phyloP scores from a whole-genome alignment of 805 yeast species.

The Brettanomyces naardenensis region DNA sequence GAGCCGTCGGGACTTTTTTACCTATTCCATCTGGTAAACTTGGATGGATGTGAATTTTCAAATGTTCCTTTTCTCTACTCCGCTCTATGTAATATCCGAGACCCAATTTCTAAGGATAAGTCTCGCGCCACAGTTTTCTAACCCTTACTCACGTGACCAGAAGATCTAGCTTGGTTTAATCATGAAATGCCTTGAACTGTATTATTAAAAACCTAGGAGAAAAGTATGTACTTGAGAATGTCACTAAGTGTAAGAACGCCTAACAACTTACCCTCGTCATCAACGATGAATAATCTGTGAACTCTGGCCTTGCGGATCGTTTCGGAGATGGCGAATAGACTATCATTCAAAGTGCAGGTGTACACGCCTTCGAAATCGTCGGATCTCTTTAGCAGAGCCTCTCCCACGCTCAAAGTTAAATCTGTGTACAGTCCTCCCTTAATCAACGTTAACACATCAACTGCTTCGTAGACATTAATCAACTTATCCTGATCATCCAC shows the following conservation, averaged over 20 bases:
- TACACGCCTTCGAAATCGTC: slow-evolving; percentile 98
- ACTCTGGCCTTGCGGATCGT: slow-evolving; percentile 86
- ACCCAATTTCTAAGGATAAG: too few species aligned
- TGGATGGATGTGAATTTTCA: too few species aligned
- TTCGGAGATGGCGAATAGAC: slow-evolving; percentile 83
- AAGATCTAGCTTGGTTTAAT: too few species aligned
- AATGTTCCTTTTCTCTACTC: too few species aligned
- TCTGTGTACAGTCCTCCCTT: slow-evolving; percentile 94
- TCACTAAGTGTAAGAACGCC: slow-evolving; percentile 91
- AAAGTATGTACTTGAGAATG: slow-evolving; percentile 73
- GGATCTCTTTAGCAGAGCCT: slow-evolving; percentile 86
- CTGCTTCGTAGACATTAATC: slow-evolving; percentile 91
- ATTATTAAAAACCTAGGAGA: slow-evolving; percentile 29
- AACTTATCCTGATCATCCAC: slow-evolving; percentile 61
- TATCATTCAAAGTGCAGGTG: slow-evolving; percentile 84
- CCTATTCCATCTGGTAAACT: too few species aligned
- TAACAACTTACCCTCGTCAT: slow-evolving; percentile 63
- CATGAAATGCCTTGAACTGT: too few species aligned
- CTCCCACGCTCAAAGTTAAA: slow-evolving; percentile 85
- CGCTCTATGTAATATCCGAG: too few species aligned
- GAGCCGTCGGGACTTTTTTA: too few species aligned
- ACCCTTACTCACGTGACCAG: too few species aligned
- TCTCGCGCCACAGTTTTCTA: too few species aligned
- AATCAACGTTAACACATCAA: slow-evolving; percentile 84
- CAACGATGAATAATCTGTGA: slow-evolving; percentile 89